Percentiles rank a stretch among this genome's conserved stretches.
These are phyloP conservation scores for Cladosporium oxysporum DNA, from an alignment of 2,329 filamentous ascomycete species.

Conservation along the genomic window DNA sequence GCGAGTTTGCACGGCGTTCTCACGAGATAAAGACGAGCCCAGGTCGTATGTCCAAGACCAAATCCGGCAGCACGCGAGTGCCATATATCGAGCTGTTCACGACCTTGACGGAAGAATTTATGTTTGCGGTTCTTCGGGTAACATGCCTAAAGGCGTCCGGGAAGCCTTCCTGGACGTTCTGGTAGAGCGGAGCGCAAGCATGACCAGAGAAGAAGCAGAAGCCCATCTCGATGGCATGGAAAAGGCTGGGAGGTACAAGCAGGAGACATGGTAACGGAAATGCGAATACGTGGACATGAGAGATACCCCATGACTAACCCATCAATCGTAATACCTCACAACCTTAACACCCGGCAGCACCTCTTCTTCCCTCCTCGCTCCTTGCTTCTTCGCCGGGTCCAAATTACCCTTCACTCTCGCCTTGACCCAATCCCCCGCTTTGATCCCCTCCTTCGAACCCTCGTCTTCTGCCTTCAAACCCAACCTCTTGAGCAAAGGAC, in stretches of 20 bases:
- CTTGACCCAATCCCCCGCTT: constrained; percentile 33
- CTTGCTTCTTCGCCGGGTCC: constrained; percentile 26
- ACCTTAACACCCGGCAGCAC: constrained; percentile 36
- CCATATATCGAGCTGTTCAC: constrained; percentile 56
- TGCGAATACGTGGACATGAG: not conserved
- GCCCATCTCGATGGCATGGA: constrained; percentile 59
- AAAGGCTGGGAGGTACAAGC: constrained; percentile 63
- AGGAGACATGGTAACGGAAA: constrained; percentile 65
- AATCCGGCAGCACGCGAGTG: constrained; percentile 52
- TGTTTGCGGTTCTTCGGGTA: constrained; percentile 64
- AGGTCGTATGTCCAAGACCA: constrained; percentile 70
- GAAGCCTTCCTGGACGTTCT: constrained; percentile 67
- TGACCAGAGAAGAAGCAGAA: constrained; percentile 55
- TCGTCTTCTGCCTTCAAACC: constrained; percentile 26
- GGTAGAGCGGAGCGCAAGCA: constrained; percentile 39
- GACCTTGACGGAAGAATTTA: constrained; percentile 56
- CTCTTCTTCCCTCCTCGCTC: constrained; percentile 26
- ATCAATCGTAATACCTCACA: constrained; percentile 35
- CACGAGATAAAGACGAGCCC: constrained; percentile 62
- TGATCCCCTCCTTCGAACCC: constrained; percentile 29
- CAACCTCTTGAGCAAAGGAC: constrained; percentile 29
- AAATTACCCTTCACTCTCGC: constrained; percentile 33
- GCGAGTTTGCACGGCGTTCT: constrained; percentile 66
- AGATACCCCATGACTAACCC: constrained; percentile 37
- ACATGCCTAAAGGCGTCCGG: constrained; percentile 70